phyloP scores from a whole-genome alignment of 805 yeast species.

The Schwanniomyces sp. region DNA sequence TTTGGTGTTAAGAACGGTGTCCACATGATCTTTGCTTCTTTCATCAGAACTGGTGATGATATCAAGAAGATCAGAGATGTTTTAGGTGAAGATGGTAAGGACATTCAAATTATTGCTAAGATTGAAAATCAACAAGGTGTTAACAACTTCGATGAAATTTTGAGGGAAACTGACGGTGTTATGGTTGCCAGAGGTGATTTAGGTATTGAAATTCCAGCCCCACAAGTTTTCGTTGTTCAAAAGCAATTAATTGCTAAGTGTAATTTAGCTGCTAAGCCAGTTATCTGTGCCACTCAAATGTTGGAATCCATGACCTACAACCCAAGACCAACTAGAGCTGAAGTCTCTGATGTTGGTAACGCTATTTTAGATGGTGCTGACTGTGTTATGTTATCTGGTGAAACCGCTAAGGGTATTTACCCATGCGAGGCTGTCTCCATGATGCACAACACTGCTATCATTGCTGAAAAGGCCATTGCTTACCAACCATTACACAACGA shows the following conservation, averaged over 20 bases:
- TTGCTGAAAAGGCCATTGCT: slow-evolving; percentile 96
- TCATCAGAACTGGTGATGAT: slow-evolving; percentile 93
- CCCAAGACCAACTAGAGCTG: slow-evolving; percentile 99
- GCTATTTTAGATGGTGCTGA: slow-evolving; percentile 99
- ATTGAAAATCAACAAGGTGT: slow-evolving; percentile 99
- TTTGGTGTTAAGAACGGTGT: slow-evolving; percentile 98
- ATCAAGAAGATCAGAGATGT: slow-evolving; percentile 88
- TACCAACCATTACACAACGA: slow-evolving; percentile 84
- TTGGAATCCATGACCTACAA: slow-evolving; percentile 98
- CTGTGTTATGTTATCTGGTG: slow-evolving; percentile 99
- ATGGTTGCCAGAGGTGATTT: slow-evolving; percentile 99
- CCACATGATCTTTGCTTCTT: slow-evolving; percentile 98
- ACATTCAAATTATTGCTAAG: slow-evolving; percentile 94
- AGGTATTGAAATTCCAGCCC: slow-evolving; percentile 99
- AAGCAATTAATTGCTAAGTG: slow-evolving; percentile 99
- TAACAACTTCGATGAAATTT: slow-evolving; percentile 97
- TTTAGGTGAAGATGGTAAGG: slow-evolving; percentile 94
- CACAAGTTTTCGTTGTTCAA: slow-evolving; percentile 97
- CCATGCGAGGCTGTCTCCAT: slow-evolving; percentile 96
- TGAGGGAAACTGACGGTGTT: slow-evolving; percentile 95
- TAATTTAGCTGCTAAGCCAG: slow-evolving; percentile 99
- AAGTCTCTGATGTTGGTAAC: slow-evolving; percentile 98
- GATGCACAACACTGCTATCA: slow-evolving; percentile 97
- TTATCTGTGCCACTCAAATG: slow-evolving; percentile 99
- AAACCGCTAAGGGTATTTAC: slow-evolving; percentile 99